Percentiles rank a stretch among this genome's conserved stretches.
phyloP scores from a whole-genome alignment of 371 early-diverging fungal species.

The Sanchytrium tribonematis region DNA sequence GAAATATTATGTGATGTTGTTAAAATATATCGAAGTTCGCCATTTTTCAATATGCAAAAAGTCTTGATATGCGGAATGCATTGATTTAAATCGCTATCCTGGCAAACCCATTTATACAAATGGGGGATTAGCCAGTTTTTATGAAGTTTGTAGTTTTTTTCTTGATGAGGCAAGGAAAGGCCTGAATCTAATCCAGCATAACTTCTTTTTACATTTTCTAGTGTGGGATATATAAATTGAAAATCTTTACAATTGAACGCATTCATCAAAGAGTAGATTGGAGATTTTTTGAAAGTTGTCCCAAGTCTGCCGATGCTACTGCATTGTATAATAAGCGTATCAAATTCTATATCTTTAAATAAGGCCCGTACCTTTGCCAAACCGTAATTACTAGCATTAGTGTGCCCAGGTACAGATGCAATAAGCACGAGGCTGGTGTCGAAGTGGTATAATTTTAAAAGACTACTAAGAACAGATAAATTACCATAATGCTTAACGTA shows the following conservation, averaged over 20 bases:
- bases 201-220: neutral
- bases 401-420: neutral
- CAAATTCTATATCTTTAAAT: neutral
- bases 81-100: neutral
- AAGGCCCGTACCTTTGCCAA: neutral
- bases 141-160: neutral
- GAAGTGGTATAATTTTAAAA: neutral
- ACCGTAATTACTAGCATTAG: neutral
- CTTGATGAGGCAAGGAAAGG: neutral
- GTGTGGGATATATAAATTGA: neutral
- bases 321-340: neutral
- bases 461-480: neutral
- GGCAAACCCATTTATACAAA: neutral
- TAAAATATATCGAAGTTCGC: neutral
- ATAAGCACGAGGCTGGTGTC: neutral
- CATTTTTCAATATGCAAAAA: neutral
- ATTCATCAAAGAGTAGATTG: neutral
- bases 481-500: neutral
- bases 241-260: neutral
- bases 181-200: neutral
- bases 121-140: neutral
- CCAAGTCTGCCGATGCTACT: neutral
- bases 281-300: neutral
- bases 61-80: neutral
- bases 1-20: neutral